Percentiles rank a stretch among this genome's conserved stretches.
phyloP scores from a whole-genome alignment of 2,329 filamentous ascomycete species.

The Emmonsia crescens region DNA sequence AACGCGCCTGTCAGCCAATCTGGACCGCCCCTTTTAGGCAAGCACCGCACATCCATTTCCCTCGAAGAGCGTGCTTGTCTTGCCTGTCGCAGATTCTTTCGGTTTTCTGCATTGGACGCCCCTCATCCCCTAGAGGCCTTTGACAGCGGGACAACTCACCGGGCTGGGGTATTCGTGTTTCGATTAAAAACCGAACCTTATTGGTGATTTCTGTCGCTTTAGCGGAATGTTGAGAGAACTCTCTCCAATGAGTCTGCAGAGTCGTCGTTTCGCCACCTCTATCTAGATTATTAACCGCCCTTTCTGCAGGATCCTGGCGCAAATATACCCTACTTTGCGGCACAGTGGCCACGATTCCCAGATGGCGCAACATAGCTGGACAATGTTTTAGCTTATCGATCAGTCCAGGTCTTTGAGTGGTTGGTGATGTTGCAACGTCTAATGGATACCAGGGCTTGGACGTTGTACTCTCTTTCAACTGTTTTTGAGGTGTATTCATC shows the following conservation, averaged over 20 bases:
- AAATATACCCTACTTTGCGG: not conserved
- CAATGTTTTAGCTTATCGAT: not conserved
- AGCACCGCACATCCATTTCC: not conserved
- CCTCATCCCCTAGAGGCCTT: not conserved
- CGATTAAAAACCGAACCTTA: not conserved
- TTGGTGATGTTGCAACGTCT: not conserved
- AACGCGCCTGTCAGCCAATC: constrained; percentile 7
- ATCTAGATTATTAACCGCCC: not conserved
- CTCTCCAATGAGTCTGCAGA: not conserved
- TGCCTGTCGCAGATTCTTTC: not conserved
- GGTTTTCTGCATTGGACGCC: not conserved
- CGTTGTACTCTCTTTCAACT: not conserved
- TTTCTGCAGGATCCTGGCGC: not conserved
- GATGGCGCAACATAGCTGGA: not conserved
- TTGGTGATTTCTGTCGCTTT: not conserved
- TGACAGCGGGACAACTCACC: not conserved
- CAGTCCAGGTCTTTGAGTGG: not conserved
- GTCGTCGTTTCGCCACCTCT: not conserved
- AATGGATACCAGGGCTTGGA: not conserved
- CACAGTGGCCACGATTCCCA: not conserved
- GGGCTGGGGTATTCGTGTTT: not conserved
- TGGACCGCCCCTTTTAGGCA: not conserved
- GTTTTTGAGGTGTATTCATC: not conserved
- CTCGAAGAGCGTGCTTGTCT: not conserved
- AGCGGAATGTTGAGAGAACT: not conserved